Percentiles rank a stretch among this genome's conserved stretches.
These are phyloP conservation scores for Globisporangium orthogonon DNA, from an alignment of 352 stramenopile genomes.

Conservation along the genomic window DNA sequence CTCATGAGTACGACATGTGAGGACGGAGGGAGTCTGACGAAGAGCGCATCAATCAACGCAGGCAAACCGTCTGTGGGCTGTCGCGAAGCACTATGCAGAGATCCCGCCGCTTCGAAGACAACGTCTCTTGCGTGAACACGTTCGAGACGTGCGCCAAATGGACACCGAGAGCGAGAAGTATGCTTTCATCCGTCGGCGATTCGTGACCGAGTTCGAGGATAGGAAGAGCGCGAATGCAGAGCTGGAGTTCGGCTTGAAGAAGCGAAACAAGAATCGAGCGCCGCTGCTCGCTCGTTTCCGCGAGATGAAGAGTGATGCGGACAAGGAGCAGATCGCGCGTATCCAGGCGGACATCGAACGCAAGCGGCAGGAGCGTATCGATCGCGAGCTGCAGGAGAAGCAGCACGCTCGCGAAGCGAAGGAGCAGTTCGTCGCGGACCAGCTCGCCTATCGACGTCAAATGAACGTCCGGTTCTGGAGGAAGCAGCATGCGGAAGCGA, in stretches of 20 bases:
- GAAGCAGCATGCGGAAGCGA: slow-evolving; percentile 47
- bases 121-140: slow-evolving; percentile 54
- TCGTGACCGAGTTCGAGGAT: slow-evolving; percentile 34
- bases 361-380: slow-evolving; percentile 24
- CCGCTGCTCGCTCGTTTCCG: slow-evolving; percentile 41
- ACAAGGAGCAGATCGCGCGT: slow-evolving; percentile 24
- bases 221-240: slow-evolving; percentile 26
- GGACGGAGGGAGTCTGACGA: too few relatives aligned
- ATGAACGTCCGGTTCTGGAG: slow-evolving; percentile 68
- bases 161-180: slow-evolving; percentile 59
- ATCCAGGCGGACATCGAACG: slow-evolving; percentile 40
- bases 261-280: slow-evolving; percentile 48
- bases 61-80: slow-evolving; percentile 32
- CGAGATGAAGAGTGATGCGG: slow-evolving; percentile 46
- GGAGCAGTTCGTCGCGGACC: slow-evolving; percentile 16
- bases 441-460: slow-evolving; percentile 30
- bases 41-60: slow-evolving; percentile 4
- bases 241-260: slow-evolving; percentile 47
- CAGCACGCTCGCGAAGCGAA: slow-evolving; percentile 14
- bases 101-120: slow-evolving; percentile 44
- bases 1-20: too few relatives aligned
- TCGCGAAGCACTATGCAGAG: slow-evolving; percentile 47
- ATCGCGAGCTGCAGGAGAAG: slow-evolving; percentile 34
- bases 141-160: slow-evolving; percentile 51
- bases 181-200: slow-evolving; percentile 27